Conservation (phyloP, 768 basidiomycete species). For the Cyclocybe aegerita region DNA sequence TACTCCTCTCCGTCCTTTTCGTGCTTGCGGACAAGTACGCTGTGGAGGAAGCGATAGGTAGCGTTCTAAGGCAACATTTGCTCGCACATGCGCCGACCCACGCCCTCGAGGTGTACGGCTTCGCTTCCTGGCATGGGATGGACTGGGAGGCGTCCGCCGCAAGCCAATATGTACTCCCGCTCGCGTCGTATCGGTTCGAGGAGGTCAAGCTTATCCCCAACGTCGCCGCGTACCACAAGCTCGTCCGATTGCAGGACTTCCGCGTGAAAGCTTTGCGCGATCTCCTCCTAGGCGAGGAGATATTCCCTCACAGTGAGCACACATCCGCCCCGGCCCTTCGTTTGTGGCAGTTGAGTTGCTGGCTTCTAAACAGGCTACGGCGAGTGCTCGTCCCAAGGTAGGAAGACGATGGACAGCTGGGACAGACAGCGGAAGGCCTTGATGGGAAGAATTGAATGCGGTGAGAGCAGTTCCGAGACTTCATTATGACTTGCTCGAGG, state of each 20-base stretch:
- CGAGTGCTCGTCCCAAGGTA: conserved; percentile 51
- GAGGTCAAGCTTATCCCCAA: conserved; percentile 55
- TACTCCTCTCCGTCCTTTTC: conserved; percentile 55
- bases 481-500: background rate
- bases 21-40: conserved; percentile 67
- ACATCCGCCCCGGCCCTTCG: background rate
- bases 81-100: conserved; percentile 60
- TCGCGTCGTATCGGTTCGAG: conserved; percentile 51
- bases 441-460: conserved; percentile 49
- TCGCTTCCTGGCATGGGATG: conserved; percentile 45
- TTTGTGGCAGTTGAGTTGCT: conserved; percentile 1
- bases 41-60: conserved; percentile 44
- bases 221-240: conserved; percentile 62
- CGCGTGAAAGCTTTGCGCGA: conserved; percentile 53
- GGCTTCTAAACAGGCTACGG: conserved; percentile 48
- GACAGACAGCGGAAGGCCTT: conserved; percentile 46
- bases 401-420: conserved; percentile 48
- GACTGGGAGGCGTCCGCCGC: conserved; percentile 52
- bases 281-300: conserved; percentile 54
- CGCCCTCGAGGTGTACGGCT: conserved; percentile 62
- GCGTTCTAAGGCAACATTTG: conserved; percentile 50
- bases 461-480: conserved; percentile 29
- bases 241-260: conserved; percentile 57
- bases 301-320: conserved; percentile 64
- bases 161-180: conserved; percentile 58